Base-by-base conservation (phyloP, 108 stramenopile genomes). In the Halocafeteria seosinensis region DNA sequence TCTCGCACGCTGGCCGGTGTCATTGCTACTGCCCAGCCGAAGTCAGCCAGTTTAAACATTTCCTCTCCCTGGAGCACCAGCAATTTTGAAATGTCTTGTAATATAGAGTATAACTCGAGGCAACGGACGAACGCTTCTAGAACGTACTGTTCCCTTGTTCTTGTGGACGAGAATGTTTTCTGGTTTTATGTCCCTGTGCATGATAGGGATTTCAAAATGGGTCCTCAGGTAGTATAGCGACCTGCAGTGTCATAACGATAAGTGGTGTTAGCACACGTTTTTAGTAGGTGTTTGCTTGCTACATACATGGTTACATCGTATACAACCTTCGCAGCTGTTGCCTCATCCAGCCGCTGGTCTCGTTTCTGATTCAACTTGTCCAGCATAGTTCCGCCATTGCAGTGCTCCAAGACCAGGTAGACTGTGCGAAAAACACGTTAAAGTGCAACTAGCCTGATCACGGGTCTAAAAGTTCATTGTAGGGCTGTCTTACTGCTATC, bases 41-140 rank as follows among this genome's bases (percentile, higher is more conserved):
- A 98, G 76, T 98, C 96, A 12, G 94, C 97, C 65, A 98, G 90
- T 78, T 98, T 98, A 42, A 95, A 81, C 53, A 31, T 55, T 8
- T 4, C 4, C 11, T 4, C 32, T 11, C 11, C 11, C 53, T 28
- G 29, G n/a, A n/a, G n/a, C n/a, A n/a, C n/a, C n/a, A n/a, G n/a
- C n/a, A n/a, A n/a, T n/a, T n/a, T n/a, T n/a, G n/a, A n/a, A n/a
- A n/a, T n/a, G n/a, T n/a, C n/a, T n/a, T n/a, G n/a, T n/a, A n/a
- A n/a, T n/a, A n/a, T n/a, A n/a, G n/a, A n/a, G n/a, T n/a, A n/a
- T n/a, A n/a, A n/a, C n/a, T n/a, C n/a, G n/a, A n/a, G n/a, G n/a
- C n/a, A n/a, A n/a, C n/a, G n/a, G 52, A 30, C 42, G 42, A 17
- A 47, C 17, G 42, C 42, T 47, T n/a, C 42, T n/a, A 21, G 42